Percentiles rank a stretch among this genome's conserved stretches.
These are phyloP conservation scores for Lactifluus volemus DNA, from an alignment of 768 basidiomycete species.

Conservation along the genomic window DNA sequence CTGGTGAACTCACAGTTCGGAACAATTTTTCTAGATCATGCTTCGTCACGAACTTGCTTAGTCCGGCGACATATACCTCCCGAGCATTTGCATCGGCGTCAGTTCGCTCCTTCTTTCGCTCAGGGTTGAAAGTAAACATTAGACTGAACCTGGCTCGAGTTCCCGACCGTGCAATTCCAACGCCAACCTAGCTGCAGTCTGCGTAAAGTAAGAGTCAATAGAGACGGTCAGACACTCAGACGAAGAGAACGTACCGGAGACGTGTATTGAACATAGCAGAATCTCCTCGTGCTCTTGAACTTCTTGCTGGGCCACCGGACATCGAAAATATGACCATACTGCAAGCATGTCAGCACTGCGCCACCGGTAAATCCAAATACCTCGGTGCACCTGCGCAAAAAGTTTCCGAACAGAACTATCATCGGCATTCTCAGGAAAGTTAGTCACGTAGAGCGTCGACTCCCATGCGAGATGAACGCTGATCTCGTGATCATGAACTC, in stretches of 20 bases:
- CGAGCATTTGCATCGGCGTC: constrained; percentile 78
- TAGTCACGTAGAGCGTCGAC: constrained; percentile 91
- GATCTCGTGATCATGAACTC: constrained; percentile 64
- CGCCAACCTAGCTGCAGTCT: constrained; percentile 65
- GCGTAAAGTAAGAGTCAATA: neutral
- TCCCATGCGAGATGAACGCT: constrained; percentile 87
- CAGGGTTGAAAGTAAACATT: constrained; percentile 91
- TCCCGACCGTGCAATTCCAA: constrained; percentile 75
- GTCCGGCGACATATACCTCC: constrained; percentile 82
- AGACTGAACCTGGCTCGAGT: constrained; percentile 58
- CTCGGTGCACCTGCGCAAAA: constrained; percentile 58
- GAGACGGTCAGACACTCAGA: neutral
- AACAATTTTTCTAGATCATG: constrained; percentile 75
- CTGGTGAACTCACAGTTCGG: constrained; percentile 44
- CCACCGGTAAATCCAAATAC: neutral
- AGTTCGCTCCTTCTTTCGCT: constrained; percentile 79
- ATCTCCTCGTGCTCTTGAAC: constrained; percentile 82
- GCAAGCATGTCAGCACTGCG: constrained; percentile 3
- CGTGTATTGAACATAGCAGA: constrained; percentile 91
- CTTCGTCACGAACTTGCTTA: constrained; percentile 71
- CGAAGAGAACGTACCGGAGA: constrained; percentile 51
- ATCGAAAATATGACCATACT: constrained; percentile 91
- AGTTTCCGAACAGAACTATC: constrained; percentile 66
- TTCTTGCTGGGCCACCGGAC: constrained; percentile 98
- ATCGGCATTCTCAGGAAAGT: constrained; percentile 82